Evolutionary conservation across 768 basidiomycete species (phyloP), one percentile per base, ranked within the genome.

Genomic region (Calocybe cyanea): DNA sequence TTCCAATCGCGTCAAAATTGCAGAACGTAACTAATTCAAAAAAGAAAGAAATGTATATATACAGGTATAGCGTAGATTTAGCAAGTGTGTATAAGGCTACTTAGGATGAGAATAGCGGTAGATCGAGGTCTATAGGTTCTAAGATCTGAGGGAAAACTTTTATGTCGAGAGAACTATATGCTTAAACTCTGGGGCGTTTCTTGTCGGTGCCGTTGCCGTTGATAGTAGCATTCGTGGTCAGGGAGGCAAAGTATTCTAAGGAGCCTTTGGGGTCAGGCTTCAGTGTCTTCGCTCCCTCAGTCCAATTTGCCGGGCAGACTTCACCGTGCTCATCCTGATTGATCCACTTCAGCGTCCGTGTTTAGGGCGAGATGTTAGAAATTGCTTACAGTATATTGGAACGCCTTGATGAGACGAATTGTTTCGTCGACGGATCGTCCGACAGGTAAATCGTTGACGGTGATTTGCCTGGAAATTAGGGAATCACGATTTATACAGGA

Each of bases 391-490:
- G 81, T 81, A 65, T 87, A 92, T 60, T 94, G 92, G 85, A 95
- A 93, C 17, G 93, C 93, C 66, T 94, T 83, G 68, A 96, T 71
- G 39, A 96, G 81, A 48, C 93, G 86, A 43, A 93, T 55, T 1
- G 92, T 93, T 71, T 96, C 93, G 30, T 92, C 92, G 43, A 95
- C 92, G 2, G 90, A 92, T 43, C 93, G 87, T n/a, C 93, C 93
- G 39, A 95, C 92, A 11, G 92, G 90, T 32, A 94, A 77, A 65
- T 96, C 93, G 61, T 95, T 95, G 50, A 95, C 73, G 44, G 89
- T 91, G 55, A 88, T 85, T 73, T 90, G 85, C 50, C 85, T 87
- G 34, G 18, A 34, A 17, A 11, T 17, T 33, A 23, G 7, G 1
- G 19, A 7, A 35, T 35, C 7, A 18, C 49, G 33, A 17, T 24